Evolutionary conservation across 2,329 filamentous ascomycete species (phyloP).

Genomic region (Trichophyton schoenleinii): DNA sequence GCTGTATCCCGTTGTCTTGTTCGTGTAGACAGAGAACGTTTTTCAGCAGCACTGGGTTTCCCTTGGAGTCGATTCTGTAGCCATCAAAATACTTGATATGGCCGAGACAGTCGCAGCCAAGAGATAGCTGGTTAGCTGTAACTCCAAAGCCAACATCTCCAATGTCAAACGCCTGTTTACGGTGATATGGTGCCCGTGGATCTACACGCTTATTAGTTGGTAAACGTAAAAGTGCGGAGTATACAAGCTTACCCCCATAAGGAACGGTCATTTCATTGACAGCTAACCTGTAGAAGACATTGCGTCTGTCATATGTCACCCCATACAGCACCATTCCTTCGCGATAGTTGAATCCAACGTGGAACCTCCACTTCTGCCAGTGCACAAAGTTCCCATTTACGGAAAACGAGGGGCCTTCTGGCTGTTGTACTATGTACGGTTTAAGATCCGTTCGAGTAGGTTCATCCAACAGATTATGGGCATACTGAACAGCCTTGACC

Average conservation of each 20-base stretch:
- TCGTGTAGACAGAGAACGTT: conserved; percentile 60
- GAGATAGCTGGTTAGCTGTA: conserved; percentile 56
- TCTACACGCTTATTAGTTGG: conserved; percentile 40
- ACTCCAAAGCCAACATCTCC: conserved; percentile 55
- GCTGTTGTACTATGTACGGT: conserved; percentile 52
- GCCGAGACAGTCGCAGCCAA: conserved; percentile 59
- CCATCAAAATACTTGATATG: conserved; percentile 56
- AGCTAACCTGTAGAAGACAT: conserved; percentile 53
- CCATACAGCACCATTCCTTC: conserved; percentile 59
- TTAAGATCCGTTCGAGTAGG: conserved; percentile 49
- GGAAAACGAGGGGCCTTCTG: conserved; percentile 51
- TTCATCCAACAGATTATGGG: conserved; percentile 54
- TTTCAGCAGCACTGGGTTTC: conserved; percentile 46
- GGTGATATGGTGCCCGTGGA: conserved; percentile 54
- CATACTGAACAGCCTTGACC: conserved; percentile 39
- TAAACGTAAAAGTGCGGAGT: conserved; percentile 3
- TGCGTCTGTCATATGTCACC: conserved; percentile 50
- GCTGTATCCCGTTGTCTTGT: conserved; percentile 55
- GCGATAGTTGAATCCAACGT: conserved; percentile 49
- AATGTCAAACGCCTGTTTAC: conserved; percentile 58
- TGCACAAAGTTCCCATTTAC: conserved; percentile 44
- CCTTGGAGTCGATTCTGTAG: conserved; percentile 47
- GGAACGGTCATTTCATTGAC: conserved; percentile 54
- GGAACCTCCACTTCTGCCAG: conserved; percentile 56
- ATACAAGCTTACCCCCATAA: conserved; percentile 25